These are phyloP conservation scores for Excoecaria agallocha DNA, from an alignment of 345 rosid genomes.

Conservation along the genomic window DNA sequence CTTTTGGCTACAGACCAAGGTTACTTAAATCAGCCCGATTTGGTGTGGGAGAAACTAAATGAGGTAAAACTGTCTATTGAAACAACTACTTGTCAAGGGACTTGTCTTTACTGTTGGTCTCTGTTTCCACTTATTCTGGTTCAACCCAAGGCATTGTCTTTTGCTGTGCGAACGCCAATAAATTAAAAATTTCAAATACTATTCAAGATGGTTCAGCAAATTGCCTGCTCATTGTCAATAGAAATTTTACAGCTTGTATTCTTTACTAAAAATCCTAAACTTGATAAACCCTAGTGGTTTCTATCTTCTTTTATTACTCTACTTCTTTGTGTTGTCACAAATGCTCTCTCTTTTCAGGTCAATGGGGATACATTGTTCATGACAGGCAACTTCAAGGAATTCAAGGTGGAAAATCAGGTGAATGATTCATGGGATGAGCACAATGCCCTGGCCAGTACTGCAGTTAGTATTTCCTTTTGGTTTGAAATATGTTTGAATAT, in stretches of 20 bases:
- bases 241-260: neutral
- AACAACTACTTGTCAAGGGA: conserved; percentile 2
- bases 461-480: conserved; percentile 46
- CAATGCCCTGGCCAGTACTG: conserved; percentile 77
- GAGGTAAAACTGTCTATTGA: conserved; percentile 55
- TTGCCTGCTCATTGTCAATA: neutral
- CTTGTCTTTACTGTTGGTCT: neutral
- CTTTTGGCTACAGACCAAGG: conserved; percentile 99
- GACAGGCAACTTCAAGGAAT: conserved; percentile 86
- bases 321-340: neutral
- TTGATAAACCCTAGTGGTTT: neutral
- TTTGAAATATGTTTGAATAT: conserved; percentile 2
- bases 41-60: conserved; percentile 97
- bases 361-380: conserved; percentile 90
- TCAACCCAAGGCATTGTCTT: neutral
- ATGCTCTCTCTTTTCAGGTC: conserved; percentile 50
- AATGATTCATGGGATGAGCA: conserved; percentile 79
- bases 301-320: neutral
- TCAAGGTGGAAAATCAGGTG: conserved; percentile 64
- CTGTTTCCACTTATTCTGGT: neutral
- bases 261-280: neutral
- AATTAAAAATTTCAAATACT: neutral
- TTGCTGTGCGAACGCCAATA: neutral
- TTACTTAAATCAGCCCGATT: conserved; percentile 80
- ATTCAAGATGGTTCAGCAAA: neutral